Base-by-base conservation (phyloP, 2,329 filamentous ascomycete species). In the Fusarium sp. region DNA sequence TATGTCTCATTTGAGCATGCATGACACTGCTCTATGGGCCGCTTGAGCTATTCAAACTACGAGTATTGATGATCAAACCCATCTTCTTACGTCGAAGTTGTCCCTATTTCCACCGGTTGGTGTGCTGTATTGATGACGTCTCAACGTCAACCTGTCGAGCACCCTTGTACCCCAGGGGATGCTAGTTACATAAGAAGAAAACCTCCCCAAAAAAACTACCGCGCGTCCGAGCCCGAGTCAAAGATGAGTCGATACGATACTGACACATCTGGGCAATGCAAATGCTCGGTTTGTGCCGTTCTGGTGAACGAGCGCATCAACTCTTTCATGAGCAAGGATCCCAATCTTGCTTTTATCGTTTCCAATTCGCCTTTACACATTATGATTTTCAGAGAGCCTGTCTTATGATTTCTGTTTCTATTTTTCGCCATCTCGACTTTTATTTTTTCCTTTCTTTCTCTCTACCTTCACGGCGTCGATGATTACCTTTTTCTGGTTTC, bases 1-100 rank as follows among this genome's bases (percentile, higher is more conserved):
- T 5, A 70, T 75, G 55, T 62, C 67, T 32, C 72, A 74, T 22
- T 52, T 74, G 50, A 61, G 33, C 33, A 62, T 74, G 19, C 8
- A 56, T 22, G 72, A 74, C 23, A 68, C 50, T 10, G 55, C 40
- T 30, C 59, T 73, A 14, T 74, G 72, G 72, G 50, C 45, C 50
- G 58, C 61, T 50, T 72, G 47, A 66, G 39, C 49, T 35, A 43
- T 30, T 19, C 22, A 19, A 33, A 49, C 50, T 19, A 52, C 19
- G 44, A 70, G 56, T 25, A 49, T 48, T 35, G 66, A 37, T 40
- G 13, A 52, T 23, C 40, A 49, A 53, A 14, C 44, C 35, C 53
- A 56, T 65, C 50, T 64, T 69, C 48, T 63, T 71, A 39, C 45
- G 51, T 47, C 54, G 46, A 52, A 43, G 41, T 41, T 56, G 39